phyloP scores from a whole-genome alignment of 192 early-diverging fungal genomes.

The Gigaspora rosea region DNA sequence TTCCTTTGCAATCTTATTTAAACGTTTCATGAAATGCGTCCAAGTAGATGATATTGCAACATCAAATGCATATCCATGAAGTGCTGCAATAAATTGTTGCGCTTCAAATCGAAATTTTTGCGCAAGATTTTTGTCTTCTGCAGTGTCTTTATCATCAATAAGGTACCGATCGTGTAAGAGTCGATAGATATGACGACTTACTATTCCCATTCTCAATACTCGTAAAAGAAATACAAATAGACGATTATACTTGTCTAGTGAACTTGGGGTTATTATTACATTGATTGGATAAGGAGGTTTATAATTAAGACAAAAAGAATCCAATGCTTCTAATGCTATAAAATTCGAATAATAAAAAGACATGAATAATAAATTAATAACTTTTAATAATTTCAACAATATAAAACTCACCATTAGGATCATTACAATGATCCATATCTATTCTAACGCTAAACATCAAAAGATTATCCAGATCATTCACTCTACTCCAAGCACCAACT shows the following conservation, averaged over 20 bases:
- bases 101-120: conserved; percentile 49
- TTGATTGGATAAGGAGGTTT: conserved; percentile 48
- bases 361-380: not conserved
- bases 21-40: conserved; percentile 44
- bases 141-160: not conserved
- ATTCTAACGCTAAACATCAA: conserved; percentile 43
- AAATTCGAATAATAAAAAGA: not conserved
- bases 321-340: conserved; percentile 48
- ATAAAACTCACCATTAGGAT: conserved; percentile 45
- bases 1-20: conserved; percentile 35
- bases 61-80: conserved; percentile 49
- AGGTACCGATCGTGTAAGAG: conserved; percentile 37
- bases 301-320: conserved; percentile 54
- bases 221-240: conserved; percentile 53
- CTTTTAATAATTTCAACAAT: not conserved
- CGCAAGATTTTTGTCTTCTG: conserved; percentile 34
- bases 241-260: conserved; percentile 48
- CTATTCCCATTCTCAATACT: conserved; percentile 39
- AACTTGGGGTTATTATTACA: conserved; percentile 42
- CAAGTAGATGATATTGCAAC: conserved; percentile 47
- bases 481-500: conserved; percentile 20
- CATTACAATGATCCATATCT: conserved; percentile 40
- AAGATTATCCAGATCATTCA: conserved; percentile 42
- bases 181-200: conserved; percentile 40
- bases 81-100: conserved; percentile 49